These are phyloP conservation scores for Albizia julibrissin DNA, from an alignment of 306 rosid species.

Conservation along the genomic window DNA sequence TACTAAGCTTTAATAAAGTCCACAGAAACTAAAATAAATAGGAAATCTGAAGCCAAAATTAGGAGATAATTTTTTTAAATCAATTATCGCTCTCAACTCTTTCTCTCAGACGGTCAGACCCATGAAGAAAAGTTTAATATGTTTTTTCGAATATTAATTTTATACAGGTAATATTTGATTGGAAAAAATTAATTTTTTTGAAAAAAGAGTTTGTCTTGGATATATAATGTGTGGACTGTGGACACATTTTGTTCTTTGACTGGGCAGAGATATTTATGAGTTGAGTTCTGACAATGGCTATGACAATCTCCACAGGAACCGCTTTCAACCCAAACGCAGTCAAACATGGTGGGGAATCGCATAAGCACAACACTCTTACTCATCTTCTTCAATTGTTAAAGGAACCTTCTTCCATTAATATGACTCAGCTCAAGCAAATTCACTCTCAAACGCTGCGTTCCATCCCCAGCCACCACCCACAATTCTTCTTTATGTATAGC, in stretches of 20 bases:
- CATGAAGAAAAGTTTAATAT: background rate
- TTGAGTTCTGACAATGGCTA: background rate
- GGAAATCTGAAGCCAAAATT: background rate
- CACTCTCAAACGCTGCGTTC: slow-evolving; percentile 79
- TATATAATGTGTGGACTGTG: background rate
- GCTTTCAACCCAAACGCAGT: slow-evolving; percentile 14
- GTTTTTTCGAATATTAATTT: too few species aligned
- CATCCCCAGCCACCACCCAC: slow-evolving; percentile 42
- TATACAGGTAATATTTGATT: too few species aligned
- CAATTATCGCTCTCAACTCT: background rate
- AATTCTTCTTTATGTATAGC: slow-evolving; percentile 48
- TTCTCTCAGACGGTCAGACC: background rate
- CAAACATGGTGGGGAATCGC: slow-evolving; percentile 4
- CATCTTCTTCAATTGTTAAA: slow-evolving; percentile 55
- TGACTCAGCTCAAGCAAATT: slow-evolving; percentile 66
- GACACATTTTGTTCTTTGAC: background rate
- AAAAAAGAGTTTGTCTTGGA: background rate
- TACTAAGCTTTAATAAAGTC: background rate
- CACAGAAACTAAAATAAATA: background rate
- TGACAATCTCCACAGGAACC: slow-evolving; percentile 31
- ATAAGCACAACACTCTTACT: slow-evolving; percentile 22
- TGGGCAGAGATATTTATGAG: background rate
- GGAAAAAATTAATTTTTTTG: background rate
- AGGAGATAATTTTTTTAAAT: background rate
- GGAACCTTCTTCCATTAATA: slow-evolving; percentile 33